Conservation (phyloP, 768 basidiomycete species). For the Candolleomyces aberdarensis region DNA sequence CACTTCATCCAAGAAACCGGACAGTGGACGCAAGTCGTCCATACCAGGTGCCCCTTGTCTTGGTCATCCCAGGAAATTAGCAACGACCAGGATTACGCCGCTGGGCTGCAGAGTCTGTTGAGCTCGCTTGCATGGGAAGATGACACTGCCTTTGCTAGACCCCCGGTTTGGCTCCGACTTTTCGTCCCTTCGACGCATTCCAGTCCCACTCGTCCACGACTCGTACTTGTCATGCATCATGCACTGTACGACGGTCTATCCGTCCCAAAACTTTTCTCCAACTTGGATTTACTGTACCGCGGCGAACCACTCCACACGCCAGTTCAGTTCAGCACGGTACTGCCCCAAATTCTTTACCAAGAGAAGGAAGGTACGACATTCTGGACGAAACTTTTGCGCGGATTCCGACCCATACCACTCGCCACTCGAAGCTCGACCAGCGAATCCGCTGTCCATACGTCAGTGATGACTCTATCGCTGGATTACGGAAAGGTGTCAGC, state of each 20-base stretch:
- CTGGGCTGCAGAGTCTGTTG: conserved; percentile 15
- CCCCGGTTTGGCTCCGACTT: conserved; percentile 30
- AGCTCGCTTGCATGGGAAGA: conserved; percentile 17
- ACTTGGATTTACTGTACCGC: conserved; percentile 29
- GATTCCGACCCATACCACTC: conserved; percentile 18
- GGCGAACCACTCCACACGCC: conserved; percentile 9
- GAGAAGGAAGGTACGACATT: conserved; percentile 35
- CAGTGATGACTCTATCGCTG: conserved; percentile 13
- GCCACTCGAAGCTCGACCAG: neutral
- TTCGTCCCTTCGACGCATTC: conserved; percentile 14
- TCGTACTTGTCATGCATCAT: conserved; percentile 45
- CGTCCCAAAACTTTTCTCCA: conserved; percentile 30
- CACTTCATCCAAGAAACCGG: conserved; percentile 36
- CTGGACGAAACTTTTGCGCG: conserved; percentile 29
- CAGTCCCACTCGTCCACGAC: conserved; percentile 8
- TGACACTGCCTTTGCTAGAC: conserved; percentile 20
- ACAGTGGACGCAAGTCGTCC: conserved; percentile 30
- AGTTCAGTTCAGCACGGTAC: conserved; percentile 34
- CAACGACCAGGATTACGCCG: conserved; percentile 17
- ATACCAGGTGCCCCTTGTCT: conserved; percentile 17
- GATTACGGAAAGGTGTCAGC: conserved; percentile 12
- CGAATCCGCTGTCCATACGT: conserved; percentile 2
- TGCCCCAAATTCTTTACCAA: conserved; percentile 34
- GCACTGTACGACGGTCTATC: conserved; percentile 47
- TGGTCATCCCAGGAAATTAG: conserved; percentile 16